Base-by-base conservation (phyloP, 129 eudicot genomes). In the Rutidosis leptorrhynchoides region DNA sequence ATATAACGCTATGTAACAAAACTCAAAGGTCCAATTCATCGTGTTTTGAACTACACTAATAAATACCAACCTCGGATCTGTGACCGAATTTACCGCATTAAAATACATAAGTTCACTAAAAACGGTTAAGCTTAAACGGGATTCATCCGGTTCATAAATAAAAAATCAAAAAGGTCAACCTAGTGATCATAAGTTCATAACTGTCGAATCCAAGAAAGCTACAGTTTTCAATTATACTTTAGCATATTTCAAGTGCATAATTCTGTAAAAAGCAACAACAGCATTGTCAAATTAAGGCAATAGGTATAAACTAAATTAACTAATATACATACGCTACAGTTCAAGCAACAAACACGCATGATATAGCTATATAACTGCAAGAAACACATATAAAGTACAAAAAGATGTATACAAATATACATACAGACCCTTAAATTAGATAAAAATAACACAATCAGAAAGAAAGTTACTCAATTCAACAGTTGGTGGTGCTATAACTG, bases 391-490 rank as follows among this genome's bases (percentile, higher is more conserved):
- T 54, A 55, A 1, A 57, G 30, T 22, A 43, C 28, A 65, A 45
- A 15, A 49, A 74, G n/a, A 11, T 4, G 45, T 25, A 56, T 16
- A 26, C 19, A 57, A 2, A 10, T 54, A 21, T 40, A 56, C 2
- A 19, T 53, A n/a, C n/a, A 73, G 43, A 28, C 72, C 57, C 19
- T 27, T 54, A 26, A 65, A 26, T 26, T 53, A 19, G 1, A 17
- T 11, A 54, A 53, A 19, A 22, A 29, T 4, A 72, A 16, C 23
- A 24, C 32, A 25, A 63, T 8, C 3, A 63, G 26, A 33, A 69
- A 54, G 70, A 3, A 58, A 55, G 43, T 15, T 56, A 64, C 76
- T 77, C 33, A 70, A 71, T 48, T 59, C 12, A 40, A 35, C 32
- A 51, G 45, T 51, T 25, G 61, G 7, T 49, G 23, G 55, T 49